Evolutionary conservation across 768 basidiomycete genomes (phyloP).

Genomic region (Lentinula sp.): DNA sequence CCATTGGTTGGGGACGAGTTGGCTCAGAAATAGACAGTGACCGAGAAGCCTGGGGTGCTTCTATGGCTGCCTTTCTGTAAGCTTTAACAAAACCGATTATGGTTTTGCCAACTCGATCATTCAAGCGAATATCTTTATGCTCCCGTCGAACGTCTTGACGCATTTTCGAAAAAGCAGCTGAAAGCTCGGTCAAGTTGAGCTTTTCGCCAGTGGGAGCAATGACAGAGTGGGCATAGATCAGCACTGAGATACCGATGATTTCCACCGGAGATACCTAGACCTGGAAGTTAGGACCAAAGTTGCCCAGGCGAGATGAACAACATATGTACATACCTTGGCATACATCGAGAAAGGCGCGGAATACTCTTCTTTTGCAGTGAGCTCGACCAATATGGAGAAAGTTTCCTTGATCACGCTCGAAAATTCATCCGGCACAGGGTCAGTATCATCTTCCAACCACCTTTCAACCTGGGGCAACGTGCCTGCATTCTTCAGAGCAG

Average conservation of each 20-base stretch:
- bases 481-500: background rate
- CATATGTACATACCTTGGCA: background rate
- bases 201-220: background rate
- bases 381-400: background rate
- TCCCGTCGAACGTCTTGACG: conserved; percentile 28
- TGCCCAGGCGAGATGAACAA: background rate
- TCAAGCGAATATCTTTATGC: conserved; percentile 34
- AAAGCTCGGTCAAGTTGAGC: background rate
- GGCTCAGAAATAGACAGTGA: background rate
- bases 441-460: background rate
- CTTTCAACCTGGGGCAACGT: conserved; percentile 3
- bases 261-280: conserved; percentile 2
- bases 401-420: background rate
- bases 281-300: background rate
- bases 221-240: background rate
- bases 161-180: conserved; percentile 14
- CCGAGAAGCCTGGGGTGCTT: background rate
- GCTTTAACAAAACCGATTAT: conserved; percentile 24
- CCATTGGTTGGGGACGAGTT: background rate
- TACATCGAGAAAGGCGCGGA: background rate
- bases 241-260: background rate
- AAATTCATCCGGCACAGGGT: background rate
- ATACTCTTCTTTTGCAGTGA: background rate
- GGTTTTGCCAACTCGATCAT: conserved; percentile 26
- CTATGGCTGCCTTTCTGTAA: conserved; percentile 3